Conservation (phyloP, 192 early-diverging fungal genomes). For the Coemansia biformis region DNA sequence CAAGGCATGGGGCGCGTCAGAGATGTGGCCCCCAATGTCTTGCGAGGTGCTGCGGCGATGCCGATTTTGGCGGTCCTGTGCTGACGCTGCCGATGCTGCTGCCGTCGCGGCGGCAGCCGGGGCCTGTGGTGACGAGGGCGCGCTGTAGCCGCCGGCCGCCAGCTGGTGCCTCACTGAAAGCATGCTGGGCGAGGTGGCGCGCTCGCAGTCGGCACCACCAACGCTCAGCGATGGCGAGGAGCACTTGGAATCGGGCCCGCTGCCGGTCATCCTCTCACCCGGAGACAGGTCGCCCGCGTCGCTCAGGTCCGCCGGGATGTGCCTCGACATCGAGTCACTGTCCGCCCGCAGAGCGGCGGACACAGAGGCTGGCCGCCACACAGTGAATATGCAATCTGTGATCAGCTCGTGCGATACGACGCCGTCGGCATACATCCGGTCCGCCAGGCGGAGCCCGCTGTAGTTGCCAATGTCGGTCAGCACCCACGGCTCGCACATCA, state of each 20-base stretch:
- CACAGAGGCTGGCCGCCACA: slow-evolving; percentile 47
- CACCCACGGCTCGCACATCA: slow-evolving; percentile 51
- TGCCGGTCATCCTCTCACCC: slow-evolving; percentile 4
- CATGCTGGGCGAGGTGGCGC: slow-evolving; percentile 8
- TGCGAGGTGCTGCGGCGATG: slow-evolving; percentile 14
- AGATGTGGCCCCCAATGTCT: not conserved
- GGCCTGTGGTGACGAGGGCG: not conserved
- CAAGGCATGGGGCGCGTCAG: slow-evolving; percentile 11
- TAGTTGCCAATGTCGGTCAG: slow-evolving; percentile 51
- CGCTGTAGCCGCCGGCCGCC: not conserved
- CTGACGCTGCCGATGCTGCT: not conserved
- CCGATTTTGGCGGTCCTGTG: not conserved
- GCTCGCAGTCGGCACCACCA: slow-evolving; percentile 1
- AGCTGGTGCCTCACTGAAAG: not conserved
- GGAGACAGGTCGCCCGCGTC: slow-evolving; percentile 12
- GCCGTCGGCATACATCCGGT: slow-evolving; percentile 46
- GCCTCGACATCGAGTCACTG: slow-evolving; percentile 2
- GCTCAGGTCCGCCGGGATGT: slow-evolving; percentile 4
- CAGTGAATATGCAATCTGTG: slow-evolving; percentile 44
- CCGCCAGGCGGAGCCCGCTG: slow-evolving; percentile 41
- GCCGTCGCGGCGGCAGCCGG: not conserved
- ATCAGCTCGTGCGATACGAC: slow-evolving; percentile 41
- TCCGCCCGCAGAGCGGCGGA: slow-evolving; percentile 20
- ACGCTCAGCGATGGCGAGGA: slow-evolving; percentile 2
- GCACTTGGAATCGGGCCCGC: slow-evolving; percentile 3